Base-by-base conservation (phyloP, 768 basidiomycete species). In the Coprinopsis sp. region DNA sequence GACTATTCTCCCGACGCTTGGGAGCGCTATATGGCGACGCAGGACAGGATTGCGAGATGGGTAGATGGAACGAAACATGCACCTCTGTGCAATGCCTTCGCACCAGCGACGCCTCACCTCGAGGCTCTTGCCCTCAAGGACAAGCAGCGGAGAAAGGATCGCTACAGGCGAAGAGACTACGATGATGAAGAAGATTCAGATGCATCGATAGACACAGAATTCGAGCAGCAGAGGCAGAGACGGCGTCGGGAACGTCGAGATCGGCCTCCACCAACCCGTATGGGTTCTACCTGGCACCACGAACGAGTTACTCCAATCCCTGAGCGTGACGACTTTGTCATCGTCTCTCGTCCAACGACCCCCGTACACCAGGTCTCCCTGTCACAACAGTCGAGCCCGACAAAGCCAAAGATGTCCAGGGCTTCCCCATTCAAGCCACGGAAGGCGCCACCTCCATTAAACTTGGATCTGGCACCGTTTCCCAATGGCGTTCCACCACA, bases 1-100 rank as follows among this genome's bases (percentile, higher is more conserved):
- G 46, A 48, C 24, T 52, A 52, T 36, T 52, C 51, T 10, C 42
- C 51, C 14, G 47, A 52, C 18, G 51, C 46, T 16, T 44, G 44
- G 22, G 47, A 52, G 30, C 46, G 42, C 13, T 52, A 52, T 34
- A 16, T 52, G 3, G 51, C 51, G 3, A 48, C 51, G n/a, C 51
- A 48, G 24, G 22, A 45, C 19, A 40, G 51, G 11, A 48, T 52
- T 27, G 42, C 51, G 16, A 25, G 43, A 18, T 52, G 51, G 51
- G 51, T 48, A 16, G 46, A 52, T 19, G 37, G 44, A 16, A 48
- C 51, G 11, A 37, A 21, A 10, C 25, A 21, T 21, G 16, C 38
- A 14, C 29, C 19, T 19, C 51, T 42, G 7, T 44, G 51, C 37
- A 48, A 52, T 29, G 46, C 51, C 3, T 52, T 52, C 34, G n/a